These are phyloP conservation scores for Epichloe amarillans DNA, from an alignment of 2,329 filamentous ascomycete species.

Conservation along the genomic window DNA sequence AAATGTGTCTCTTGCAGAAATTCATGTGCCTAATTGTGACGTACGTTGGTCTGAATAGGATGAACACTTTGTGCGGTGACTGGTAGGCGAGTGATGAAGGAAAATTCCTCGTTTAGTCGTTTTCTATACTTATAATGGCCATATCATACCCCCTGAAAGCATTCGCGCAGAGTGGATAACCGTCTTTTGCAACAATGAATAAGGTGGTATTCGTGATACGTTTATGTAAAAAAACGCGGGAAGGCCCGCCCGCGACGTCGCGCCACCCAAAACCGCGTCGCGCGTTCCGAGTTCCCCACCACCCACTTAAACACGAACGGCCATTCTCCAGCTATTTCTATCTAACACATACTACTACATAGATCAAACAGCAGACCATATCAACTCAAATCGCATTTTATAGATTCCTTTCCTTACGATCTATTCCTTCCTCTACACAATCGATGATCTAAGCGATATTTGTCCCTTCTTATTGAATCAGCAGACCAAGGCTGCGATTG, in stretches of 20 bases:
- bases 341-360: background rate
- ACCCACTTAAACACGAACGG: conserved; percentile 9
- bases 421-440: background rate
- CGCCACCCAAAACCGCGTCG: conserved; percentile 14
- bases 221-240: background rate
- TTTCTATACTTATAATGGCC: no score
- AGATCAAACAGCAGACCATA: background rate
- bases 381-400: background rate
- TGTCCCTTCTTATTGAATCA: background rate
- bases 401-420: background rate
- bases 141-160: no score
- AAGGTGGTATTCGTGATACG: background rate
- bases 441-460: background rate
- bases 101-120: no score
- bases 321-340: background rate
- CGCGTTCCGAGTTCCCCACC: conserved; percentile 18
- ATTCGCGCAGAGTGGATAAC: no score
- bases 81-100: no score
- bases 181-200: no score
- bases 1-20: background rate
- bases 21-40: background rate
- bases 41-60: background rate
- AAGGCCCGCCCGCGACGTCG: conserved; percentile 6
- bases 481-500: background rate
- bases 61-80: background rate